Conservation (phyloP, 2,329 filamentous ascomycete genomes). For the Pseudogymnoascus pannorum region DNA sequence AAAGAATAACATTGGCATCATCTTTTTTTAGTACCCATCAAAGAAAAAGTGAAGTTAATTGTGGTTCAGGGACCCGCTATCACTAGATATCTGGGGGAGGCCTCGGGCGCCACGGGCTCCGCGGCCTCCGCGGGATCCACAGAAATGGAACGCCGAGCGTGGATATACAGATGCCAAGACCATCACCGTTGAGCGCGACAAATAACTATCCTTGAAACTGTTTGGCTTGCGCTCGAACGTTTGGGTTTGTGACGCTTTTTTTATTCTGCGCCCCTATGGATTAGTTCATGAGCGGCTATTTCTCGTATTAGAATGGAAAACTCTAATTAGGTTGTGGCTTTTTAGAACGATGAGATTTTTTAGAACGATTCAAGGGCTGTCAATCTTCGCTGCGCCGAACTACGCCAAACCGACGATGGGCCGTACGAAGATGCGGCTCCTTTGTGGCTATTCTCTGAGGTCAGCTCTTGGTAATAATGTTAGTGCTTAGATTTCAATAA, state of each 20-base stretch:
- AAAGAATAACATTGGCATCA: neutral
- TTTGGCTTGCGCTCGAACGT: neutral
- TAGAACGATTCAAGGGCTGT: neutral
- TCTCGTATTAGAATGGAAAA: neutral
- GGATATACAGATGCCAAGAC: neutral
- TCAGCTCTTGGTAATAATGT: neutral
- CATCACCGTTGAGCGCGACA: neutral
- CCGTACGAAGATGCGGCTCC: neutral
- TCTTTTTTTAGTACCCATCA: neutral
- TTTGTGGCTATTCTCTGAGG: neutral
- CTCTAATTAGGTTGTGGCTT: neutral
- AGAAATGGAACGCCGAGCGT: neutral
- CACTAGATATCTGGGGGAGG: neutral
- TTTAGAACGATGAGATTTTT: too few species aligned
- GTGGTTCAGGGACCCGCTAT: neutral
- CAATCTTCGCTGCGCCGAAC: neutral
- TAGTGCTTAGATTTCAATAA: neutral
- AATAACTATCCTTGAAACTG: too few species aligned
- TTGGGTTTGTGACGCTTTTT: neutral
- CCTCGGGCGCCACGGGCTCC: neutral
- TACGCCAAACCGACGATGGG: neutral
- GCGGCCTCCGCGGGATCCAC: neutral
- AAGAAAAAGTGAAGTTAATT: neutral
- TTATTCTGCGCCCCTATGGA: neutral
- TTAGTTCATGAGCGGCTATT: neutral